Evolutionary conservation across 495 filamentous ascomycete species (phyloP).

Genomic region (Penicillium egyptiacum): DNA sequence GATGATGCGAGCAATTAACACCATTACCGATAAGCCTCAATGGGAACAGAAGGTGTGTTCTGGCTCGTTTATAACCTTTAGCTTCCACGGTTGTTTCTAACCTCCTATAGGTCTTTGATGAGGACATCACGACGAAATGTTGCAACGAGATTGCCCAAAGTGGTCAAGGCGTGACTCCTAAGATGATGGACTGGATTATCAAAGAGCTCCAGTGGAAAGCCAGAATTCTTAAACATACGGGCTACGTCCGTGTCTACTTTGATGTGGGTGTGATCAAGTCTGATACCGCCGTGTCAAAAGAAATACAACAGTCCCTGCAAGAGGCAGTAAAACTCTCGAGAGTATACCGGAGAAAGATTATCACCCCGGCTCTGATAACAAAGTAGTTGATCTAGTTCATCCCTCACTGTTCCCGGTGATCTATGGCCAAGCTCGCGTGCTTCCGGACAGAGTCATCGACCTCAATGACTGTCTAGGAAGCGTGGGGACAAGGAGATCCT

Average conservation of each 20-base stretch:
- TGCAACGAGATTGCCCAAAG: constrained; percentile 30
- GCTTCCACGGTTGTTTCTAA: background rate
- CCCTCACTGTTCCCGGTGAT: constrained; percentile 61
- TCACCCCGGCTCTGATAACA: constrained; percentile 53
- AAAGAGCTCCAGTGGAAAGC: constrained; percentile 50
- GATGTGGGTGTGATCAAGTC: constrained; percentile 40
- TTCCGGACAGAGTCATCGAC: constrained; percentile 38
- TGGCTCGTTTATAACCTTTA: background rate
- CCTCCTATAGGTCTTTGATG: constrained; percentile 43
- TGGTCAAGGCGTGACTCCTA: constrained; percentile 36
- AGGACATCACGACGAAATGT: constrained; percentile 41
- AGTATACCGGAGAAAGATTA: constrained; percentile 57
- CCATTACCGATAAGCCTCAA: constrained; percentile 45
- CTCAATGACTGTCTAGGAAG: constrained; percentile 42
- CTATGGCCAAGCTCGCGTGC: constrained; percentile 51
- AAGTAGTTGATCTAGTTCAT: constrained; percentile 61
- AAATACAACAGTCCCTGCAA: constrained; percentile 27
- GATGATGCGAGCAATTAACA: constrained; percentile 40
- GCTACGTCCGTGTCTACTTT: constrained; percentile 31
- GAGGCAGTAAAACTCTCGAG: constrained; percentile 39
- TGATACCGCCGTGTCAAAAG: constrained; percentile 32
- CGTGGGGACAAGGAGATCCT: constrained; percentile 25
- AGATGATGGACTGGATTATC: constrained; percentile 55
- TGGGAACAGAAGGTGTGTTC: constrained; percentile 48
- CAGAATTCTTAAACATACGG: constrained; percentile 26